Percentiles rank a stretch among this genome's conserved stretches.
These are phyloP conservation scores for Telfairia occidentalis DNA, from an alignment of 331 rosid species.

Conservation along the genomic window DNA sequence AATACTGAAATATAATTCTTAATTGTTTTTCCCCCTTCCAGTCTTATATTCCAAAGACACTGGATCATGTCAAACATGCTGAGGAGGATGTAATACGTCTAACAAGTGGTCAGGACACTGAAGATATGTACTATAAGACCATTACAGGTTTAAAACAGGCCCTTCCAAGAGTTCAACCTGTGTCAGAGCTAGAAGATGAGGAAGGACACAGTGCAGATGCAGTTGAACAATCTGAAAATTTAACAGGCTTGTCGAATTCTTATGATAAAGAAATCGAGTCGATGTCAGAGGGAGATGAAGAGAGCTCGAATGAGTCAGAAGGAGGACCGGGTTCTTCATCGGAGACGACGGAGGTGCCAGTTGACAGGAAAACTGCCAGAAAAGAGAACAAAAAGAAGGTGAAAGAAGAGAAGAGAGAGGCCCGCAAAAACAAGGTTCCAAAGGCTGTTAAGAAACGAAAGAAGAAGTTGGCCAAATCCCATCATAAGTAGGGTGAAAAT, in stretches of 20 bases:
- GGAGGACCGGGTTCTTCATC: conserved; percentile 26
- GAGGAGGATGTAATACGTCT: conserved; percentile 65
- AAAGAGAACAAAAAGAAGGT: conserved; percentile 89
- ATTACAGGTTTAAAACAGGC: conserved; percentile 71
- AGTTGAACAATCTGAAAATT: conserved; percentile 3
- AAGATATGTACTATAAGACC: conserved; percentile 56
- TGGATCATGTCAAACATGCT: conserved; percentile 56
- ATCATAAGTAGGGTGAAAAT: conserved; percentile 37
- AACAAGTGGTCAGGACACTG: conserved; percentile 67
- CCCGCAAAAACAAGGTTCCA: conserved; percentile 60
- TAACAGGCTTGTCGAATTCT: neutral
- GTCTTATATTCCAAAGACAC: conserved; percentile 73
- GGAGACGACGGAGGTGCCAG: conserved; percentile 29
- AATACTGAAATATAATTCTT: neutral
- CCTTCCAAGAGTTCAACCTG: conserved; percentile 26
- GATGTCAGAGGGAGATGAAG: conserved; percentile 26
- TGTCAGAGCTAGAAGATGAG: conserved; percentile 14
- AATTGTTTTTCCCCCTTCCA: conserved; percentile 19
- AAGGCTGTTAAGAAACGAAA: conserved; percentile 69
- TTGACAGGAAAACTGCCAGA: conserved; percentile 68
- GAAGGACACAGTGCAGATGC: conserved; percentile 9
- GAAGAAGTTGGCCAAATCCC: conserved; percentile 60
- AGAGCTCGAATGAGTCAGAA: conserved; percentile 35
- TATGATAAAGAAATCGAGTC: conserved; percentile 18
- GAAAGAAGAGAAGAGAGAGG: conserved; percentile 82